Base-by-base conservation (phyloP, 805 yeast species). In the Teunomyces panamensis region DNA sequence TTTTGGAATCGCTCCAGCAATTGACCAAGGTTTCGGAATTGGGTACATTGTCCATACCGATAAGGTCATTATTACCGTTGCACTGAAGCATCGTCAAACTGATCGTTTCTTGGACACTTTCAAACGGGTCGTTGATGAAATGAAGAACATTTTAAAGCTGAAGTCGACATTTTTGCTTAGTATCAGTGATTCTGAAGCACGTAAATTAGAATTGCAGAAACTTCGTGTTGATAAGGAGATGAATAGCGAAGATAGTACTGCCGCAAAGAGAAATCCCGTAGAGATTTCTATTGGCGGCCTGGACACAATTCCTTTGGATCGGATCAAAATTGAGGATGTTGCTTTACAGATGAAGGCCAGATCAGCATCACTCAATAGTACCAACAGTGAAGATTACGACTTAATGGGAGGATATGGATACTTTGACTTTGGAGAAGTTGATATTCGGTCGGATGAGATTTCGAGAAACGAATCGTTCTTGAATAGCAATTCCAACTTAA, bases 1-100 rank as follows among this genome's bases (percentile, higher is more conserved):
- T 43, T 90, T 90, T 71, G 97, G 97, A 0, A 90, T 90, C 60
- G 95, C 96, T 3, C 97, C 97, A 2, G 91, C 89, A 1, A 76
- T 86, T 10, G 85, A 89, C 42, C 91, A 88, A 59, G 97, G 97
- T 2, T 89, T 85, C 65, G 97, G 97, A n/a, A 78, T 90, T 32
- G 96, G 96, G 4, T 90, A 90, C 63, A 88, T 90, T 55, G 85
- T 90, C 56, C 89, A 91, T 64, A 80, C 75, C 37, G 87, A 89
- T 59, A 82, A 89, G 16, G 80, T 90, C 26, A 80, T 90, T 1
- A 78, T 90, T 8, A 89, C 96, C 44, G 85, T 87, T 3, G 83
- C 94, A 26, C 89, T 96, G 10, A 90, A 89, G 67, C 91, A 86
- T 66, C 77, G 97, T 48, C 97, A 90, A 69, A 89, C 96, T 0